Conservation (phyloP, 2,329 filamentous ascomycete species). For the Alternaria ventricosa region DNA sequence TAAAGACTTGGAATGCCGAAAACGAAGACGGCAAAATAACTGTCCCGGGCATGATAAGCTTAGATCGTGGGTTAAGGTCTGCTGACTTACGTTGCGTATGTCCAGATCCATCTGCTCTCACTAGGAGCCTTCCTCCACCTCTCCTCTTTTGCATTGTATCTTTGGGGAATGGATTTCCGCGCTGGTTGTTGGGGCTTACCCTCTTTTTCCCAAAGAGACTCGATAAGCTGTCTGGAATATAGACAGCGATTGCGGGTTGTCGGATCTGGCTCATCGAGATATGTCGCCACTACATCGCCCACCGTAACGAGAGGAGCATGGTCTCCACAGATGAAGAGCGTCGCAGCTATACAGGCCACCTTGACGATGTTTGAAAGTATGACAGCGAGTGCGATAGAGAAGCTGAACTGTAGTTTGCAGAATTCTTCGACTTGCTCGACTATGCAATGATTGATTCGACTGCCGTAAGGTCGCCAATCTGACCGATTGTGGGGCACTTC, state of each 20-base stretch:
- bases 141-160: neutral
- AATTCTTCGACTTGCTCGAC: slow-evolving; percentile 22
- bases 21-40: neutral
- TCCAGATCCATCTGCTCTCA: neutral
- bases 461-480: slow-evolving; percentile 16
- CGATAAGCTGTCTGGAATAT: neutral
- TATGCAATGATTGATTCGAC: slow-evolving; percentile 25
- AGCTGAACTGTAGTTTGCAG: slow-evolving; percentile 36
- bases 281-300: slow-evolving; percentile 30
- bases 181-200: neutral
- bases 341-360: slow-evolving; percentile 11
- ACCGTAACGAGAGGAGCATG: slow-evolving; percentile 26
- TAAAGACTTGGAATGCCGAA: slow-evolving; percentile 3
- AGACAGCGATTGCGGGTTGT: slow-evolving; percentile 16
- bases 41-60: neutral
- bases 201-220: neutral
- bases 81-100: neutral
- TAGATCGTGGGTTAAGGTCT: accelerated
- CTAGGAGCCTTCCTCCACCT: neutral
- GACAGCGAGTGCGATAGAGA: slow-evolving; percentile 26
- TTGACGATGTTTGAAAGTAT: slow-evolving; percentile 17
- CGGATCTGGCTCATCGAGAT: slow-evolving; percentile 20
- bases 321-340: slow-evolving; percentile 10
- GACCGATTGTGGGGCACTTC: slow-evolving; percentile 12
- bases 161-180: neutral